Percentiles rank a stretch among this genome's conserved stretches.
Conservation (phyloP, 495 filamentous ascomycete genomes). For the Zalerion maritima region DNA sequence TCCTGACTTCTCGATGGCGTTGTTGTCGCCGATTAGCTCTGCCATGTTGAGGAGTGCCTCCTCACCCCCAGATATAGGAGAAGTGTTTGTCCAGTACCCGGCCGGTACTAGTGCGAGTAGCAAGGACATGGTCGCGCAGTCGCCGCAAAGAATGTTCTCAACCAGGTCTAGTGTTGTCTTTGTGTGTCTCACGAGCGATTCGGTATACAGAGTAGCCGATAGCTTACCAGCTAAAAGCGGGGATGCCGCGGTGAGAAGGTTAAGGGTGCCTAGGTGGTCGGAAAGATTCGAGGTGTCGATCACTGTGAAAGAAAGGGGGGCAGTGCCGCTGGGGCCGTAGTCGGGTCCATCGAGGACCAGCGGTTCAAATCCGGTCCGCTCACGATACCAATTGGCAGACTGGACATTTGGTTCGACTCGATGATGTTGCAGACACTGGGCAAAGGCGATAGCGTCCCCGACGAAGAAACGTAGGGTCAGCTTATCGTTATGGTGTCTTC, state of each 20-base stretch:
- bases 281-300: slow-evolving; percentile 43
- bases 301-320: slow-evolving; percentile 35
- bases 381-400: slow-evolving; percentile 17
- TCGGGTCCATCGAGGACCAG: slow-evolving; percentile 25
- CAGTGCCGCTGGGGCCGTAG: slow-evolving; percentile 17
- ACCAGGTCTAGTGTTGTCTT: slow-evolving; percentile 7
- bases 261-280: slow-evolving; percentile 33
- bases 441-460: slow-evolving; percentile 31
- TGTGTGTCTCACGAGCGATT: slow-evolving; percentile 15
- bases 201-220: slow-evolving; percentile 33
- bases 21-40: slow-evolving; percentile 6
- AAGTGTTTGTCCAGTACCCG: slow-evolving; percentile 36
- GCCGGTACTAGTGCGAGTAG: slow-evolving; percentile 33
- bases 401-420: no score
- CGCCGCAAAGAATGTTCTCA: slow-evolving; percentile 23
- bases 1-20: slow-evolving; percentile 9
- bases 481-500: slow-evolving; percentile 5
- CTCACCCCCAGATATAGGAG: slow-evolving; percentile 16
- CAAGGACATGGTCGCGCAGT: slow-evolving; percentile 29
- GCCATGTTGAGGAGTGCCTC: slow-evolving; percentile 8
- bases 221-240: slow-evolving; percentile 27
- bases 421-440: slow-evolving; percentile 30
- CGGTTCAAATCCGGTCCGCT: slow-evolving; percentile 9
- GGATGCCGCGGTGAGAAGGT: slow-evolving; percentile 29
- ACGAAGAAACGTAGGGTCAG: slow-evolving; percentile 27